Percentiles rank a stretch among this genome's conserved stretches.
phyloP scores from a whole-genome alignment of 2,329 filamentous ascomycete species.

The Daldinia sp. region DNA sequence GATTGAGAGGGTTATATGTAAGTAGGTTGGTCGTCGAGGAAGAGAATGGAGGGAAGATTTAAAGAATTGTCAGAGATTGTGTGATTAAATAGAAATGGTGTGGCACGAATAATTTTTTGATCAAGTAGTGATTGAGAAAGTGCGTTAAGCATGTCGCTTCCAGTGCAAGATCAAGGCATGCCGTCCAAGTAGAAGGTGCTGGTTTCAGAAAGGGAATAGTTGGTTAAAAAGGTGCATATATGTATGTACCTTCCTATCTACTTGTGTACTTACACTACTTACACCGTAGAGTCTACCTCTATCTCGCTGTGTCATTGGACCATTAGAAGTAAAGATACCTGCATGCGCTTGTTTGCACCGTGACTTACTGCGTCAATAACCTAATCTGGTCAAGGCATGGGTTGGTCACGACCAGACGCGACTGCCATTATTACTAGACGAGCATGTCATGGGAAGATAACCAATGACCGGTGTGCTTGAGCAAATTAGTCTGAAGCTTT shows the following conservation, averaged over 20 bases:
- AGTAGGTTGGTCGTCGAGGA: not conserved
- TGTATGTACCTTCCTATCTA: not conserved
- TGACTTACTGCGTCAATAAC: constrained; percentile 1
- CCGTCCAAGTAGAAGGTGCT: constrained; percentile 17
- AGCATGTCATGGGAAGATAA: not conserved
- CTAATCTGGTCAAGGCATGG: constrained; percentile 9
- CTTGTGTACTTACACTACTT: not conserved
- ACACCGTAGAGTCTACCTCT: not conserved
- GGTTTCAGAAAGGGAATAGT: constrained; percentile 19
- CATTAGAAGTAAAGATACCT: not conserved
- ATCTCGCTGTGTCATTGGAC: not conserved
- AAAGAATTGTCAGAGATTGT: constrained; percentile 1
- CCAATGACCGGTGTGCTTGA: constrained; percentile 6
- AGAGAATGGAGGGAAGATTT: constrained; percentile 1
- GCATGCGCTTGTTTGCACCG: constrained; percentile 23
- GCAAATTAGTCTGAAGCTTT: constrained; percentile 1
- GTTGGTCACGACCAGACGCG: not conserved
- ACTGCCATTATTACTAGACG: constrained; percentile 6
- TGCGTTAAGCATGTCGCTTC: not conserved
- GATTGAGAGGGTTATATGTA: constrained; percentile 11
- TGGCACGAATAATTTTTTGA: not conserved
- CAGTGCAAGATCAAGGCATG: not conserved
- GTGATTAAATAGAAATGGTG: not conserved
- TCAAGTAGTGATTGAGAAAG: not conserved
- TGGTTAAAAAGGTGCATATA: constrained; percentile 1